phyloP scores from a whole-genome alignment of 768 basidiomycete species.

The Hysterangium stoloniferum region DNA sequence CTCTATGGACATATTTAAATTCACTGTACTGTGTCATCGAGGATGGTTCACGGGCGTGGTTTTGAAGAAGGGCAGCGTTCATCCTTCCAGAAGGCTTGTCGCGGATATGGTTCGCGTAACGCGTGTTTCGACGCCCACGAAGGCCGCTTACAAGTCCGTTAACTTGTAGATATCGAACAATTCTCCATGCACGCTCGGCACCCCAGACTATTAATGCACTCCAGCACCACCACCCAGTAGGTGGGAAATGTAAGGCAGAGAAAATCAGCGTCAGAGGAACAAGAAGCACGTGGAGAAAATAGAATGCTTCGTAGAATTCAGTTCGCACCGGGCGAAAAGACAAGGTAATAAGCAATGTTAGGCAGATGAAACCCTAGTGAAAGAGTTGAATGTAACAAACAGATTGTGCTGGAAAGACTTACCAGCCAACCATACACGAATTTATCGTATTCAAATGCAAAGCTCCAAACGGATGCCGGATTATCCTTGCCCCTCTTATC shows the following conservation, averaged over 20 bases:
- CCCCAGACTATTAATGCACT: conserved; percentile 54
- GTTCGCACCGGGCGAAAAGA: conserved; percentile 46
- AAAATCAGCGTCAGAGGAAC: conserved; percentile 54
- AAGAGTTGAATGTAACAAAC: conserved; percentile 9
- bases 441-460: conserved; percentile 50
- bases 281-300: conserved; percentile 53
- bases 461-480: conserved; percentile 25
- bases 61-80: background rate
- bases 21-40: background rate
- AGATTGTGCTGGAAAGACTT: conserved; percentile 19
- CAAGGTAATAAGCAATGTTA: conserved; percentile 45
- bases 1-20: background rate
- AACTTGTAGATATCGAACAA: conserved; percentile 45
- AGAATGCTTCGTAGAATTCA: conserved; percentile 57
- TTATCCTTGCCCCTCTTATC: conserved; percentile 42
- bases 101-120: background rate
- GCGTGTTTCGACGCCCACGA: background rate
- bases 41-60: background rate
- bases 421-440: conserved; percentile 58
- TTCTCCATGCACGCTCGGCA: conserved; percentile 52
- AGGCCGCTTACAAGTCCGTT: conserved; percentile 44
- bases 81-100: background rate
- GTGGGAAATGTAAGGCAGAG: conserved; percentile 61
- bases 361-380: conserved; percentile 45
- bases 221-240: conserved; percentile 63